Percentiles rank a stretch among this genome's conserved stretches.
phyloP scores from a whole-genome alignment of 78 protist species.

The Cavenderia fasciculata region DNA sequence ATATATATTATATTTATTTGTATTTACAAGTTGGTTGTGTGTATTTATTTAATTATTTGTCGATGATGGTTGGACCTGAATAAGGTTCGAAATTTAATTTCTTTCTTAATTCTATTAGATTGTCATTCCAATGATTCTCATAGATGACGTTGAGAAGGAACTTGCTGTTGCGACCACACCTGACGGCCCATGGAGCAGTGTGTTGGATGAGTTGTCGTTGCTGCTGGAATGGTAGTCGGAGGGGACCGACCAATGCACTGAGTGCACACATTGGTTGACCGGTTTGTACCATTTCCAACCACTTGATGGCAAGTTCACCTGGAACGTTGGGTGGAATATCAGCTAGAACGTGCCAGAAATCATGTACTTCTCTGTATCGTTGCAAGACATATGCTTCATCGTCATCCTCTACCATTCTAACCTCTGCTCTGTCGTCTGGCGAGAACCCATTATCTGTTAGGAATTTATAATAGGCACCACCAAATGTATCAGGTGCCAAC shows the following conservation, averaged over 20 bases:
- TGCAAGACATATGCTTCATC: constrained; percentile 90
- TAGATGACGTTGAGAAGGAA: constrained; percentile 44
- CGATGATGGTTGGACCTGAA: too few relatives aligned
- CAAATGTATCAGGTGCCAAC: constrained; percentile 79
- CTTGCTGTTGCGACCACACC: constrained; percentile 9
- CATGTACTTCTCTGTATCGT: constrained; percentile 86
- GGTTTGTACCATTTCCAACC: constrained; percentile 85
- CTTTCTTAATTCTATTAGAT: constrained; percentile 19
- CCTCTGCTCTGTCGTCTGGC: constrained; percentile 80
- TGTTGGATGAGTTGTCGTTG: background rate
- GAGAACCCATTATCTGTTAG: constrained; percentile 47
- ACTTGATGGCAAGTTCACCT: constrained; percentile 87
- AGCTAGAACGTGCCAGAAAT: constrained; percentile 86
- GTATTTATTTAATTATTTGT: too few relatives aligned
- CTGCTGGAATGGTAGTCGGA: constrained; percentile 12
- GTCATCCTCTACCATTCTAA: constrained; percentile 82
- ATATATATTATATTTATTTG: too few relatives aligned
- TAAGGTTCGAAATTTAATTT: constrained; percentile 44
- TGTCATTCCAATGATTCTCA: constrained; percentile 54
- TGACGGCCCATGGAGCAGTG: constrained; percentile 74
- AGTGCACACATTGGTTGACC: constrained; percentile 65
- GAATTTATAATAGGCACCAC: constrained; percentile 71
- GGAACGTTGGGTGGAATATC: constrained; percentile 57
- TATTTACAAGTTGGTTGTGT: too few relatives aligned
- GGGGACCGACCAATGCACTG: constrained; percentile 50